A percentile compares a stretch with the other conserved stretches of the same genome.
Evolutionary conservation across 345 rosid species (phyloP).

Genomic region (Brassica cretica): DNA sequence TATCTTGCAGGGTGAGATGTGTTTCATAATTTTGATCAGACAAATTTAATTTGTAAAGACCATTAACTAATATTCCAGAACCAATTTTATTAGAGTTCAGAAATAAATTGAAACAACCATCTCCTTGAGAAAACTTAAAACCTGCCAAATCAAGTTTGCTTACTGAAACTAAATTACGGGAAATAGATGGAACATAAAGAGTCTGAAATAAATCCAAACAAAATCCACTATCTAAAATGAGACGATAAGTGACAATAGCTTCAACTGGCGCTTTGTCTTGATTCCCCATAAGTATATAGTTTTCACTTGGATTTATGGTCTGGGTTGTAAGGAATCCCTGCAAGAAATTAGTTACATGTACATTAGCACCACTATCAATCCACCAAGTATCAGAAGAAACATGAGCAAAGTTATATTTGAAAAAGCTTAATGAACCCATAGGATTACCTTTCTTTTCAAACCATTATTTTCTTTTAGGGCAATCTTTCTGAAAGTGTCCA

Average conservation of each 20-base stretch:
- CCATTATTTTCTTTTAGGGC: neutral
- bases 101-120: neutral
- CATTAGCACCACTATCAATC: too few relatives aligned
- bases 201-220: neutral
- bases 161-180: slow-evolving; percentile 6
- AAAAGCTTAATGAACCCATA: too few relatives aligned
- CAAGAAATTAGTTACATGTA: neutral
- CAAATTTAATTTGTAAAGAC: neutral
- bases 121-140: neutral
- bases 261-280: neutral
- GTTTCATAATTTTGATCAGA: neutral
- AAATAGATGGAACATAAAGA: slow-evolving; percentile 8
- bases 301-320: slow-evolving; percentile 5
- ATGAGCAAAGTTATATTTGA: too few relatives aligned
- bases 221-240: slow-evolving; percentile 12
- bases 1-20: neutral
- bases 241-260: neutral
- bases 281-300: neutral
- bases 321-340: neutral
- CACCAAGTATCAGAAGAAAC: too few relatives aligned
- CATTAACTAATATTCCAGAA: neutral
- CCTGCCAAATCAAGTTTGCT: neutral
- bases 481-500: neutral
- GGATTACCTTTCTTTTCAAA: too few relatives aligned
- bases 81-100: neutral